Percentiles rank a stretch among this genome's conserved stretches.
Conservation (phyloP, 1,284 basidiomycete species). For the Puccinia coronata region DNA sequence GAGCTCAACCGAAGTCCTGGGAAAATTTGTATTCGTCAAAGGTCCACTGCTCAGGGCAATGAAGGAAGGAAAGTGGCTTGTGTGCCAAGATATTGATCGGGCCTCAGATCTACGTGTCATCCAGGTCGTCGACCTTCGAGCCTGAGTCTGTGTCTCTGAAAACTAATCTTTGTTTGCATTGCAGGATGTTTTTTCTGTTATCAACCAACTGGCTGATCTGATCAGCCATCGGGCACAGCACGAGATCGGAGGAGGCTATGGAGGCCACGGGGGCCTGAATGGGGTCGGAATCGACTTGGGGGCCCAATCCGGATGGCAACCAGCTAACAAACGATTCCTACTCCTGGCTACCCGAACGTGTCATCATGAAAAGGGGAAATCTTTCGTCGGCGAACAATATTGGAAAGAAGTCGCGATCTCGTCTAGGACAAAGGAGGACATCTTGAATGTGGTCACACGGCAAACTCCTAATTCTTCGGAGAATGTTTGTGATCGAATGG, state of each 20-base stretch:
- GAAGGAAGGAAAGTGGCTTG: conserved; percentile 86
- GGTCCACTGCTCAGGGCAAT: conserved; percentile 89
- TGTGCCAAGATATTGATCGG: conserved; percentile 89
- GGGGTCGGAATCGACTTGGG: conserved; percentile 65
- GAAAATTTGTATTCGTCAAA: conserved; percentile 94
- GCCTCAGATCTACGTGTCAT: conserved; percentile 70
- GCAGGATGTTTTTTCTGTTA: conserved; percentile 43
- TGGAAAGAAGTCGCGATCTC: conserved; percentile 55
- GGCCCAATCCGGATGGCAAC: conserved; percentile 57
- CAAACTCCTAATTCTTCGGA: too few species aligned
- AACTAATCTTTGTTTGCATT: background rate
- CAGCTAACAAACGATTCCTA: conserved; percentile 59
- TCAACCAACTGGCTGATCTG: conserved; percentile 46
- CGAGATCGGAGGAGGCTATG: conserved; percentile 42
- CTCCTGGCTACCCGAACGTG: too few species aligned
- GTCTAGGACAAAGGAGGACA: conserved; percentile 51
- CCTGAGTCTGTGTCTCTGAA: background rate
- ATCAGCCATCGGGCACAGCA: conserved; percentile 45
- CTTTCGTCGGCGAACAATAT: conserved; percentile 64
- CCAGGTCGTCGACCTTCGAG: background rate
- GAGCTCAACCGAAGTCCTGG: conserved; percentile 79
- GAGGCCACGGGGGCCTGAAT: conserved; percentile 67
- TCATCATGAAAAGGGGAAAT: conserved; percentile 7
- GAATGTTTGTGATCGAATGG: conserved; percentile 32
- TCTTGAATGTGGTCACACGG: too few species aligned